phyloP scores from a whole-genome alignment of 2,329 filamentous ascomycete genomes.

The Metarhizium anisopliae region DNA sequence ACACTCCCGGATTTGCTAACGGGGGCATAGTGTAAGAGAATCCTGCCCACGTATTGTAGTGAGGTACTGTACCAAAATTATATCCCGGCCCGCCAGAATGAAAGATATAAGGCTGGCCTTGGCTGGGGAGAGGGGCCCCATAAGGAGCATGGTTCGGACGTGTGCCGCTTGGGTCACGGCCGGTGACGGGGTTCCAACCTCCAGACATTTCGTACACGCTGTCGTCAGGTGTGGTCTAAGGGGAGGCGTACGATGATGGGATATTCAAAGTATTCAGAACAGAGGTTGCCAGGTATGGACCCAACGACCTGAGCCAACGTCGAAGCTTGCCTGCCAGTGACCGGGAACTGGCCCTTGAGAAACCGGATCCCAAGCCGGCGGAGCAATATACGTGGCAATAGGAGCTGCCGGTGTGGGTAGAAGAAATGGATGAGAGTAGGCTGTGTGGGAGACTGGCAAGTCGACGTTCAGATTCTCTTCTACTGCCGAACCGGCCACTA shows the following conservation, averaged over 20 bases:
- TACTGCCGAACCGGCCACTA: not conserved
- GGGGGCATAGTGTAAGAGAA: slow-evolving; percentile 17
- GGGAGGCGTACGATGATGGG: not conserved
- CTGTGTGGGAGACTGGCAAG: slow-evolving; percentile 1
- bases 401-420: not conserved
- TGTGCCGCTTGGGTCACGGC: slow-evolving; percentile 25
- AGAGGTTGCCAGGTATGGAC: slow-evolving; percentile 28
- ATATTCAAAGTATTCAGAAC: slow-evolving; percentile 8
- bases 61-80: slow-evolving; percentile 18
- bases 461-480: slow-evolving; percentile 4
- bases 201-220: slow-evolving; percentile 22
- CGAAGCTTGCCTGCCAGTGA: slow-evolving; percentile 26
- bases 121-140: slow-evolving; percentile 23
- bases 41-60: slow-evolving; percentile 13
- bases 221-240: not conserved
- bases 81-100: slow-evolving; percentile 27
- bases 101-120: slow-evolving; percentile 29
- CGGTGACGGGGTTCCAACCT: slow-evolving; percentile 30
- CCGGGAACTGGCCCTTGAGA: slow-evolving; percentile 21
- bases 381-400: slow-evolving; percentile 2
- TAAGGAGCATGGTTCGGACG: slow-evolving; percentile 24
- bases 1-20: slow-evolving; percentile 10
- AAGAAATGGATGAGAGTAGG: not conserved
- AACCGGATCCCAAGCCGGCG: slow-evolving; percentile 19
- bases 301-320: slow-evolving; percentile 20